These are phyloP conservation scores for Fomitopsis pulvina DNA, from an alignment of 768 basidiomycete genomes.

Conservation along the genomic window DNA sequence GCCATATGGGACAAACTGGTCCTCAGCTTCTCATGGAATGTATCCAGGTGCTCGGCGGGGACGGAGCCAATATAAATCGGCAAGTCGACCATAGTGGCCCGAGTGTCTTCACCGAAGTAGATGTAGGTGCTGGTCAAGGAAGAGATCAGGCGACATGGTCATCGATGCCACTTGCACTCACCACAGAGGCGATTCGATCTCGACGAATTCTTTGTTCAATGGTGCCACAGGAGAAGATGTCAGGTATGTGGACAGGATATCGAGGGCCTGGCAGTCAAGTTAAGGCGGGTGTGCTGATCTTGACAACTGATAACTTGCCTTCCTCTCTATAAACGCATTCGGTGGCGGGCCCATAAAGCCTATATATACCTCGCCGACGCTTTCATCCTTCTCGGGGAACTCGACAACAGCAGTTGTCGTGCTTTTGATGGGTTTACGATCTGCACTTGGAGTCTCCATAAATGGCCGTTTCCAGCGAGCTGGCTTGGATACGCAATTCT, in stretches of 20 bases:
- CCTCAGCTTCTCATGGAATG: constrained; percentile 62
- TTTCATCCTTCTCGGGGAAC: constrained; percentile 97
- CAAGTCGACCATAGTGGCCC: constrained; percentile 67
- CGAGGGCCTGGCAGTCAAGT: constrained; percentile 53
- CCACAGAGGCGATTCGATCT: constrained; percentile 88
- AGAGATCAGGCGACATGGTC: background rate
- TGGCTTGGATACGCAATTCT: constrained; percentile 64
- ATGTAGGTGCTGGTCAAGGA: constrained; percentile 62
- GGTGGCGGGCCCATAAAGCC: constrained; percentile 74
- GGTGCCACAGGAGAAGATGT: constrained; percentile 80
- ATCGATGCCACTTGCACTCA: constrained; percentile 26
- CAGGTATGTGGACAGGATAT: constrained; percentile 81
- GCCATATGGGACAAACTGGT: constrained; percentile 64
- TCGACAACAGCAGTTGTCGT: constrained; percentile 65
- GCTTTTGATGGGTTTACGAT: constrained; percentile 43
- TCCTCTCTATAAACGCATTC: constrained; percentile 63
- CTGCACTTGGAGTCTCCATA: constrained; percentile 75
- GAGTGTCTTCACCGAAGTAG: constrained; percentile 71
- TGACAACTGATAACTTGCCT: constrained; percentile 33
- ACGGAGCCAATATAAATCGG: constrained; percentile 79
- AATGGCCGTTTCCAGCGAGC: constrained; percentile 91
- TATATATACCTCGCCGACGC: constrained; percentile 80
- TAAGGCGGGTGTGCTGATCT: background rate
- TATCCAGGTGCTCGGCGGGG: constrained; percentile 71
- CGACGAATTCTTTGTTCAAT: constrained; percentile 86